phyloP scores from a whole-genome alignment of 192 early-diverging fungal genomes.

The Linnemannia schmuckeri region DNA sequence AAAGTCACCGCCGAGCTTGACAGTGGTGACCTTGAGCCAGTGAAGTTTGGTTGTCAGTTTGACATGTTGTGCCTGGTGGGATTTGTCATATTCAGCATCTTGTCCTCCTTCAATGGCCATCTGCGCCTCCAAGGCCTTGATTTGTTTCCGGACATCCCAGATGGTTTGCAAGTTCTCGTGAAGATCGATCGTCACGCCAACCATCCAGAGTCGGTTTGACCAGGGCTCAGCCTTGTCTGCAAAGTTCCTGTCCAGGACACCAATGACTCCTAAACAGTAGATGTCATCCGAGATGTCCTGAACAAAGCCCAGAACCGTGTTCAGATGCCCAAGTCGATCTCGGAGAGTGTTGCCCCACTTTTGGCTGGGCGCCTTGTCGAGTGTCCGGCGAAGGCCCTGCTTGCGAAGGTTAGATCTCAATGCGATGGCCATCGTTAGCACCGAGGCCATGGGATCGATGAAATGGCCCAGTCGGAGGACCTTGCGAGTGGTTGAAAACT shows the following conservation, averaged over 20 bases:
- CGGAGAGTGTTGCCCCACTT: conserved; percentile 24
- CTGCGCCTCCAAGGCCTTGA: conserved; percentile 36
- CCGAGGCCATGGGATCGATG: conserved; percentile 73
- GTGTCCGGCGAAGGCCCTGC: conserved; percentile 6
- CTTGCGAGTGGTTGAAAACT: conserved; percentile 82
- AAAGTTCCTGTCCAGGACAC: conserved; percentile 65
- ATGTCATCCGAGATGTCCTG: conserved; percentile 85
- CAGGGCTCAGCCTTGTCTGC: conserved; percentile 68
- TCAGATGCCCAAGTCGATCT: conserved; percentile 54
- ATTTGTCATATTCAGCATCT: conserved; percentile 33
- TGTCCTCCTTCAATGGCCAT: conserved; percentile 15
- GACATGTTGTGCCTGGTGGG: conserved; percentile 16
- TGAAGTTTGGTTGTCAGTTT: conserved; percentile 63
- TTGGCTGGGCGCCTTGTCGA: conserved; percentile 9
- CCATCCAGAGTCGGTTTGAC: conserved; percentile 79
- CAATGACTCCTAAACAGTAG: conserved; percentile 79
- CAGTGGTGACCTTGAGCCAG: conserved; percentile 68
- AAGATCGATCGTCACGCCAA: conserved; percentile 76
- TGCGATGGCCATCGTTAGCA: conserved; percentile 52
- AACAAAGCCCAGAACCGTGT: conserved; percentile 64
- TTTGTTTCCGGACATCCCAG: conserved; percentile 40
- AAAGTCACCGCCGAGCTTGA: conserved; percentile 78
- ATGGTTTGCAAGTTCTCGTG: conserved; percentile 63
- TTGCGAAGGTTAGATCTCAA: conserved; percentile 3
- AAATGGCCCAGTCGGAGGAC: conserved; percentile 79